Evolutionary conservation across 2,329 filamentous ascomycete genomes (phyloP).

Genomic region (Phialemoniopsis sp.): DNA sequence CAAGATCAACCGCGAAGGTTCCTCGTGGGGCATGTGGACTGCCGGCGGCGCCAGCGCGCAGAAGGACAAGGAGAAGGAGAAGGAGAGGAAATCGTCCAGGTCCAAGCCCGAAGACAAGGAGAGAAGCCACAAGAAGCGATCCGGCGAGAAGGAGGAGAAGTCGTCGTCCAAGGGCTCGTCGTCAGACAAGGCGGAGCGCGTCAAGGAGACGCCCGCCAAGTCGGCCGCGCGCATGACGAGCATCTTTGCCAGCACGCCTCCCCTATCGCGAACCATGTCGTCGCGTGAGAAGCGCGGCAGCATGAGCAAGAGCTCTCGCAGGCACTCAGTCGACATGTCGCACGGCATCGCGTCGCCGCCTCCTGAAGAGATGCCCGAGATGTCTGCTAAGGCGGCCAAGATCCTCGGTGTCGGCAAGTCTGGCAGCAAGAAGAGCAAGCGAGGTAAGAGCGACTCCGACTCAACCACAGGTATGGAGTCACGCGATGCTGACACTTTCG

Average conservation of each 20-base stretch:
- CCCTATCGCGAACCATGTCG: conserved; percentile 65
- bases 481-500: conserved; percentile 7
- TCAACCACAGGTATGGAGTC: neutral
- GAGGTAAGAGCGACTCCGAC: conserved; percentile 16
- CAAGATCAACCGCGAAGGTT: conserved; percentile 67
- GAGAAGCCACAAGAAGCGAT: conserved; percentile 35
- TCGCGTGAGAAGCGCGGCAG: conserved; percentile 60
- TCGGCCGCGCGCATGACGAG: conserved; percentile 53
- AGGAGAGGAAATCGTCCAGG: conserved; percentile 43
- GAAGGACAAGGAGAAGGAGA: conserved; percentile 48
- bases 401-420: conserved; percentile 57
- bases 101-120: conserved; percentile 64
- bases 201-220: conserved; percentile 40
- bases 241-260: conserved; percentile 65
- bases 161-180: conserved; percentile 63
- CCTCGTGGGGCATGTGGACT: conserved; percentile 75
- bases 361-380: conserved; percentile 59
- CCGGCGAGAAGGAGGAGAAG: conserved; percentile 60
- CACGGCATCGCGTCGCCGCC: conserved; percentile 68
- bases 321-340: conserved; percentile 62
- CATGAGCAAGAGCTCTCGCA: conserved; percentile 56
- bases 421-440: conserved; percentile 39
- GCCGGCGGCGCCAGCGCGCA: conserved; percentile 28
- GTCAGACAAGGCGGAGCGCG: conserved; percentile 62
- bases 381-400: conserved; percentile 74